Conservation (phyloP, 129 eudicot genomes). For the Tagetes erecta region DNA sequence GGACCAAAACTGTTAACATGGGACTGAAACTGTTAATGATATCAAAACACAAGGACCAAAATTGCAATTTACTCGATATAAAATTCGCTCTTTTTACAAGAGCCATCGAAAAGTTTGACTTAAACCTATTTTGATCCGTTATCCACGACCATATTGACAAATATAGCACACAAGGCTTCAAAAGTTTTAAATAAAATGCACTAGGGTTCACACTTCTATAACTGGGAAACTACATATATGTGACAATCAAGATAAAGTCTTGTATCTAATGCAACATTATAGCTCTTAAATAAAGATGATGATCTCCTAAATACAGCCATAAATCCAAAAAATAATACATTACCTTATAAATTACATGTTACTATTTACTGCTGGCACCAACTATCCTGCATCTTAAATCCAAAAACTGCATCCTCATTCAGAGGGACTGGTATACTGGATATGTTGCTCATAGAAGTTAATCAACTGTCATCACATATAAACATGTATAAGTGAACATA, state of each 20-base stretch:
- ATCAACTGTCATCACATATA: slow-evolving; percentile 54
- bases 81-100: no score
- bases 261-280: neutral
- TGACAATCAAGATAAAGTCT: slow-evolving; percentile 4
- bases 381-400: slow-evolving; percentile 5
- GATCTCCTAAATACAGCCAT: neutral
- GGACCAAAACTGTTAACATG: no score
- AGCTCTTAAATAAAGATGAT: slow-evolving; percentile 2
- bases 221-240: slow-evolving; percentile 11
- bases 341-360: slow-evolving; percentile 27
- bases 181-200: neutral
- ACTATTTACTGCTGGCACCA: slow-evolving; percentile 34
- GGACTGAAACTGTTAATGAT: no score
- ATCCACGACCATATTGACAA: neutral
- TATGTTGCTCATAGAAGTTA: slow-evolving; percentile 71
- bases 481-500: neutral
- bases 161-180: slow-evolving; percentile 22
- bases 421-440: slow-evolving; percentile 48
- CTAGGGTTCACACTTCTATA: slow-evolving; percentile 18
- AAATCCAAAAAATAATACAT: slow-evolving; percentile 18
- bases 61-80: no score
- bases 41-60: no score
- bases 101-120: neutral
- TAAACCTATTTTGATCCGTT: neutral
- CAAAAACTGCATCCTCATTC: slow-evolving; percentile 28